Base-by-base conservation (phyloP, 495 filamentous ascomycete genomes). In the Penicillium goetzii region DNA sequence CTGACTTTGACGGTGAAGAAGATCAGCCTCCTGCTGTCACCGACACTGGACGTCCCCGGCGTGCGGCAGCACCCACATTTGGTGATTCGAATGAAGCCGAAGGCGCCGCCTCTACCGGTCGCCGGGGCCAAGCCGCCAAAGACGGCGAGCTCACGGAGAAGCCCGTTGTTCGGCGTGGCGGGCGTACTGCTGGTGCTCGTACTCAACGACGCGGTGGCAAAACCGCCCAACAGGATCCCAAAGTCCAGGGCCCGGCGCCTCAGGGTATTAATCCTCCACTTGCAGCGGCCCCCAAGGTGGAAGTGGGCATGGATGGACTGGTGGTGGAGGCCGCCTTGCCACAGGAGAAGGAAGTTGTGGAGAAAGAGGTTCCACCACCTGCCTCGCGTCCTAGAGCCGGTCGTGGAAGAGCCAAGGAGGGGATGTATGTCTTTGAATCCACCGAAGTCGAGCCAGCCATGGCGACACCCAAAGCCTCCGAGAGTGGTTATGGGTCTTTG, bases 51-150 rank as follows among this genome's bases (percentile, higher is more conserved):
- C 83, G 89, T 50, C 89, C 89, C 8, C 82, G 84, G 34, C 83
- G 89, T 55, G 87, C 87, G 53, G 89, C 89, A 21, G 89, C 89
- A 2, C 89, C 89, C 8, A 86, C 82, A 0, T 92, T 92, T 76
- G 89, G 89, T 23, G 84, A 86, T 36, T 82, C 78, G 14, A 76
- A 78, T 23, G 89, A 92, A 58, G 68, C 78, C 23, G 81, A 83
- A 54, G 69, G 68, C 49, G 62, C 50, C 57, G 65, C 67, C 51
- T 66, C 70, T 6, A 9, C 5, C 60, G 63, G 74, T 62, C 84
- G 88, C 59, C 80, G 84, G 30, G 83, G 78, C 2, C 78, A 78
- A 52, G 63, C 74, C 45, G 66, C 66, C 19, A 81, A 80, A 53
- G 78, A 84, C 64, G 78, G 79, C 30, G 87, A 89, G 38, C 77